Percentiles rank a stretch among this genome's conserved stretches.
phyloP scores from a whole-genome alignment of 2,329 filamentous ascomycete genomes.

The Fusarium musae region DNA sequence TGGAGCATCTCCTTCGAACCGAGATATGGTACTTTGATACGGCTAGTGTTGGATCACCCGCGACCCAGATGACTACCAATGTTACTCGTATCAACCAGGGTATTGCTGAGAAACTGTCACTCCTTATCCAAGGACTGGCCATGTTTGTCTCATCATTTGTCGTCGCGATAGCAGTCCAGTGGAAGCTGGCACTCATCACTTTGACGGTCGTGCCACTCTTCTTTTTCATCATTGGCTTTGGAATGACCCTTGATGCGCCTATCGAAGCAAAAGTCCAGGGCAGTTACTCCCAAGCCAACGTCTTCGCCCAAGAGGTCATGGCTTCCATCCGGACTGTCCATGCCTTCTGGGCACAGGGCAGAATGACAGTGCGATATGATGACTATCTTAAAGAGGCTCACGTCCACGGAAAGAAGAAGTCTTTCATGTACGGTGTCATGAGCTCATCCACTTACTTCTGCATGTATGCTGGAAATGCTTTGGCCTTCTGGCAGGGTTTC shows the following conservation, averaged over 20 bases:
- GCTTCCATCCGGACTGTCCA: constrained; percentile 53
- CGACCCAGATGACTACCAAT: constrained; percentile 51
- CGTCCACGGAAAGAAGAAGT: constrained; percentile 51
- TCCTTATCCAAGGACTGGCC: constrained; percentile 51
- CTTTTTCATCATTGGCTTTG: constrained; percentile 43
- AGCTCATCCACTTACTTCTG: constrained; percentile 52
- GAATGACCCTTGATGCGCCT: constrained; percentile 41
- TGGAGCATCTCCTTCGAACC: constrained; percentile 22
- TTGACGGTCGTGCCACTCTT: constrained; percentile 46
- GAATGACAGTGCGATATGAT: constrained; percentile 51
- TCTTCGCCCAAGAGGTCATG: constrained; percentile 51
- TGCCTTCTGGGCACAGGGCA: constrained; percentile 55
- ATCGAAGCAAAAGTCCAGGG: constrained; percentile 48
- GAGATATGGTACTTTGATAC: constrained; percentile 35
- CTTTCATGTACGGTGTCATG: constrained; percentile 49
- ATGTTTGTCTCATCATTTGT: constrained; percentile 52
- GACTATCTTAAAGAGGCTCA: constrained; percentile 50
- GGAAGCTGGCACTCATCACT: constrained; percentile 56
- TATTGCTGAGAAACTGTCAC: constrained; percentile 52
- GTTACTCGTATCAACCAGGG: constrained; percentile 53
- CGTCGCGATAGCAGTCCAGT: constrained; percentile 53
- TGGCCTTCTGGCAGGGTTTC: constrained; percentile 58
- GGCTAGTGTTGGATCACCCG: constrained; percentile 12
- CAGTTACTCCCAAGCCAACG: constrained; percentile 45
- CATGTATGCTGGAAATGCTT: constrained; percentile 53